Percentiles rank a stretch among this genome's conserved stretches.
Conservation (phyloP, 1,284 basidiomycete genomes). For the Trametes polyzona region DNA sequence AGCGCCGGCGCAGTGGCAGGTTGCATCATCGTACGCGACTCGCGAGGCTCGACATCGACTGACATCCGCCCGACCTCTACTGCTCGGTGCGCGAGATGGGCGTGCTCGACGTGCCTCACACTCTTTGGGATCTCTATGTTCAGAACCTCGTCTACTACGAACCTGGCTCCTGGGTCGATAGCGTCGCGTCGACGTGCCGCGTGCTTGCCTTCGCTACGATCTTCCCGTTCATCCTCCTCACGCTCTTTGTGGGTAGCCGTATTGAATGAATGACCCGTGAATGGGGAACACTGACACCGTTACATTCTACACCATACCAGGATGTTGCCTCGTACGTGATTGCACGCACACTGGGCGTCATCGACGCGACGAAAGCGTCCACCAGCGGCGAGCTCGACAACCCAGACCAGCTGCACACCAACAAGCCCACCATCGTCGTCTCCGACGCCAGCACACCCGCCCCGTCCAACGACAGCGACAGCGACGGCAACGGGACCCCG, state of each 20-base stretch:
- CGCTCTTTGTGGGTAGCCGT: conserved; percentile 53
- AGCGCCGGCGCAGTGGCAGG: neutral
- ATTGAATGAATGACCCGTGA: neutral
- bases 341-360: conserved; percentile 78
- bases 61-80: conserved; percentile 2
- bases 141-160: conserved; percentile 65
- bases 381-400: conserved; percentile 50
- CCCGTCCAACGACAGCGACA: neutral
- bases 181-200: conserved; percentile 64
- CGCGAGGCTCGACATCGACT: no score
- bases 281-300: neutral
- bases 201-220: conserved; percentile 64
- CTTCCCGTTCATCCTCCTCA: conserved; percentile 67
- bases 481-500: conserved; percentile 4
- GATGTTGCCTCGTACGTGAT: conserved; percentile 82
- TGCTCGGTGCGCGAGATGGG: conserved; percentile 20
- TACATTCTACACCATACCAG: conserved; percentile 39
- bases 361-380: conserved; percentile 71
- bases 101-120: conserved; percentile 35
- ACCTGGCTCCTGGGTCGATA: conserved; percentile 68
- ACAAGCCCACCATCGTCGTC: conserved; percentile 32
- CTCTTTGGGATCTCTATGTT: conserved; percentile 62
- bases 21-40: neutral
- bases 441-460: conserved; percentile 24
- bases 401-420: conserved; percentile 2